Evolutionary conservation across 73 alveolate genomes (phyloP).

Genomic region (Uronychia binucleata): DNA sequence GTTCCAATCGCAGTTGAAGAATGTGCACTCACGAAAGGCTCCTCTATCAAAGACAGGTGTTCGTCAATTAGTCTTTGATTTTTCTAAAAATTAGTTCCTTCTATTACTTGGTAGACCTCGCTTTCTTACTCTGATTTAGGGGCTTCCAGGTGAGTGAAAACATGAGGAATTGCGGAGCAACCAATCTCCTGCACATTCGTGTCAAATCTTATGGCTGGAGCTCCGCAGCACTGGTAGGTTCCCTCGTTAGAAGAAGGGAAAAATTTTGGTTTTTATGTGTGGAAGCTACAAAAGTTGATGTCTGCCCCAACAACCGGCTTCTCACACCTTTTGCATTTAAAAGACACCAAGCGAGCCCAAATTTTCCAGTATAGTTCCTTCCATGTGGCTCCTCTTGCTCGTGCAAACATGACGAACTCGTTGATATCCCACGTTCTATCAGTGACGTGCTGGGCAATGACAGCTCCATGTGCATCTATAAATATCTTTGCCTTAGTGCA

Average conservation of each 20-base stretch:
- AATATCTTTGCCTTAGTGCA: conserved; percentile 69
- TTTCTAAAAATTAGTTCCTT: background rate
- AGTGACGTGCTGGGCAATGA: conserved; percentile 74
- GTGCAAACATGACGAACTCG: conserved; percentile 44
- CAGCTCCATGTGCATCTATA: conserved; percentile 72
- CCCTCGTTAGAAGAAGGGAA: conserved; percentile 55
- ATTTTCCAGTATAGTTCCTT: conserved; percentile 66
- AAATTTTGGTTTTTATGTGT: conserved; percentile 59
- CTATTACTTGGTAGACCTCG: background rate
- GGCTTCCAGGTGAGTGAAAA: background rate
- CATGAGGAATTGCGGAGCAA: conserved; percentile 32
- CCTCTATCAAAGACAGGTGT: background rate
- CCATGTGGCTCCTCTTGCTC: conserved; percentile 52
- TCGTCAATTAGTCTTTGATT: background rate
- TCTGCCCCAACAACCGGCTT: conserved; percentile 43
- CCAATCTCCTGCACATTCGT: conserved; percentile 47
- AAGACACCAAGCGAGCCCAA: conserved; percentile 50
- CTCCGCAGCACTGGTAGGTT: conserved; percentile 57
- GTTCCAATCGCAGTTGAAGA: background rate
- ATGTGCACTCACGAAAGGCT: background rate
- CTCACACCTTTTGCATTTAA: conserved; percentile 47
- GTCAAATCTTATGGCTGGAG: conserved; percentile 49
- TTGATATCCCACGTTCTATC: conserved; percentile 62
- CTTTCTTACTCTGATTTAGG: background rate
- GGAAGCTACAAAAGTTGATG: conserved; percentile 50